Evolutionary conservation across 805 yeast species (phyloP), one percentile per base, ranked within the genome.

Genomic region (Dipodascopsis uninucleata): DNA sequence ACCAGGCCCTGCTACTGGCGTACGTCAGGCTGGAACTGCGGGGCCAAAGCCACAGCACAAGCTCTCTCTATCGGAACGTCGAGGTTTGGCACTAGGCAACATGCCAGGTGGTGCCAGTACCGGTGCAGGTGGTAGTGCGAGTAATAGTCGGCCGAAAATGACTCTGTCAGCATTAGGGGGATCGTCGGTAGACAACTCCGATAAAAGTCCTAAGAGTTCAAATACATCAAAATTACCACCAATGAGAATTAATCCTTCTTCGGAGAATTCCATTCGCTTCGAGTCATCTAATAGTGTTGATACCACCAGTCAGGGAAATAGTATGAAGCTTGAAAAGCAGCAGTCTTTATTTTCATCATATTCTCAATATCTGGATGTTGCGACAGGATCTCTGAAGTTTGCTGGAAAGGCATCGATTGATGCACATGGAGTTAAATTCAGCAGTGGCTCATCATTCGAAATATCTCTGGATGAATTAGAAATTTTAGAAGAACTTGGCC

Each of bases 361-460:
- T 63, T 78, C 94, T 20, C 83, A 86, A 59, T 90, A 86, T 61
- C 77, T 93, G 38, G 97, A 93, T 65, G 82, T 90, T 56, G 85
- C 87, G 61, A 83, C 95, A 0, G 98, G 98, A 2, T 79, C 89
- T 2, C 74, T 93, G 46, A 89, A 86, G 59, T 93, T 93, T 64
- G 82, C 89, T 1, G 97, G 96, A 12, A 93, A 93, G 62, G 86
- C 96, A 3, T 86, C 96, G 1, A 68, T 93, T 38, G 93, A 89
- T 58, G 82, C 97, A 0, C 79, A 85, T 53, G 98, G 98, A 36
- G 82, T 93, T 39, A 93, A 88, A 62, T 93, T 93, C 59, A 76
- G 85, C 28, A 79, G 85, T 38, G 98, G 98, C 1, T 77, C 89
- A 1, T 81, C 88, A 36, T 89, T 93, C 67, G 72, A 84, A 47